Evolutionary conservation across 2,329 filamentous ascomycete genomes (phyloP), one percentile per base, ranked within the genome.

Genomic region (Geosmithia putterillii): DNA sequence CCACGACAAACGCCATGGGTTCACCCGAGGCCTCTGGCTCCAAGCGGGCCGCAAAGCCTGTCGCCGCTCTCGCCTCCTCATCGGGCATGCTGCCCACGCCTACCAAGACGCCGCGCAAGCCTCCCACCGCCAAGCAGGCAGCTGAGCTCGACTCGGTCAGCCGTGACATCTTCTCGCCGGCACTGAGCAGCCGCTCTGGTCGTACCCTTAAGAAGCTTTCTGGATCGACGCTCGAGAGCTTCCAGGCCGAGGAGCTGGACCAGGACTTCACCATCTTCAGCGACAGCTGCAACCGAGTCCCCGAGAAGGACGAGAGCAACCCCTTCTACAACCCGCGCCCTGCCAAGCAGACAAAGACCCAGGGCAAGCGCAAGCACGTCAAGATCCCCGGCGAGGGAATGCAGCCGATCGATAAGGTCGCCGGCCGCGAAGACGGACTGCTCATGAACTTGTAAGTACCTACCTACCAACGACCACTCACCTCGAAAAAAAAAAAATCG

Each of bases 201-300:
- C 32, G 28, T 10, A 41, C 19, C n/a, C 41, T 66, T 40, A 77
- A 75, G 62, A 76, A 76, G 58, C 73, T 76, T 57, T 68, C 63
- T 5, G 70, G 71, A 42, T 61, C 72, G 38, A 65, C 69, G 10
- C 54, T 80, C 49, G 72, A 74, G 48, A 80, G 75, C 60, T 80
- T 82, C 55, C 64, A 61, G 20, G 70, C 61, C 7, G 73, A 78
- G 42, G 70, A 74, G n/a, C 62, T 70, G 7, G 70, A 76, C 37
- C 66, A 71, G 37, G 59, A 69, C n/a, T 84, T 89, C 51, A 60
- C 74, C 49, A 86, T 90, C 54, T 90, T 79, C 56, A 88, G 82
- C 36, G 85, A 92, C 58, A 78, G 84, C 1, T 81, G 87, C 49
- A 88, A 94, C 51, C 79, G 81, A 44, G 62, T 88, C 37, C 86